Conservation (phyloP, 495 filamentous ascomycete genomes). For the Barbatosphaeria neglecta region DNA sequence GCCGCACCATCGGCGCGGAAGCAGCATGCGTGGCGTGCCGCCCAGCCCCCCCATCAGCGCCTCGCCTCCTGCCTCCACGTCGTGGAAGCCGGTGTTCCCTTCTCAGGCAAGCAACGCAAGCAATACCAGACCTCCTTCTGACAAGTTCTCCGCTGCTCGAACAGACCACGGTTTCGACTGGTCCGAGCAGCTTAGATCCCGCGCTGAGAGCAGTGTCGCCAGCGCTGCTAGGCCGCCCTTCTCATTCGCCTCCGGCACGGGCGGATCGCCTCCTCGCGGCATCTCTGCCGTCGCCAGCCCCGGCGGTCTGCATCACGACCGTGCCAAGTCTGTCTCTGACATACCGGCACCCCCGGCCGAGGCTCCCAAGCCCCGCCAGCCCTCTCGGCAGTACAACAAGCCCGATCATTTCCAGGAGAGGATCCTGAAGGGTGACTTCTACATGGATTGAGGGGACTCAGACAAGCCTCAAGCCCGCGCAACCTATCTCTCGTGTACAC, state of each 20-base stretch:
- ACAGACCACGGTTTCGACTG: slow-evolving; percentile 87
- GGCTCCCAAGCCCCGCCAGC: slow-evolving; percentile 31
- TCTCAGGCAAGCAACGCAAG: slow-evolving; percentile 43
- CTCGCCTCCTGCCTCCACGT: slow-evolving; percentile 11
- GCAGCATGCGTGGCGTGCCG: slow-evolving; percentile 11
- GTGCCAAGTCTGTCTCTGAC: slow-evolving; percentile 57
- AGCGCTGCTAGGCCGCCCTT: slow-evolving; percentile 35
- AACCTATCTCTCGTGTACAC: no score
- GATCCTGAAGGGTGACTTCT: slow-evolving; percentile 93
- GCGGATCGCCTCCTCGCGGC: slow-evolving; percentile 21
- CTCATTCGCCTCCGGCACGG: slow-evolving; percentile 22
- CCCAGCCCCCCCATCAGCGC: slow-evolving; percentile 11
- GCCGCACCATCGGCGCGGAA: slow-evolving; percentile 9
- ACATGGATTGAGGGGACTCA: slow-evolving; percentile 69
- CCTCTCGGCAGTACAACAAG: slow-evolving; percentile 52
- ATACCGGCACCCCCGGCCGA: slow-evolving; percentile 51
- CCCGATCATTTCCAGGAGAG: slow-evolving; percentile 92
- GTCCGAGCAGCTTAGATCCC: slow-evolving; percentile 83
- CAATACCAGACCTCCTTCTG: slow-evolving; percentile 46
- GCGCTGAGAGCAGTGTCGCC: slow-evolving; percentile 73
- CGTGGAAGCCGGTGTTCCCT: slow-evolving; percentile 18
- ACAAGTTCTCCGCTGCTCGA: slow-evolving; percentile 37
- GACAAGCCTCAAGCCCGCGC: neutral
- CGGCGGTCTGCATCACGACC: slow-evolving; percentile 43
- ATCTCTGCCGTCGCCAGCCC: slow-evolving; percentile 23